Evolutionary conservation across 805 yeast genomes (phyloP).

Genomic region (Candida jianshihensis): DNA sequence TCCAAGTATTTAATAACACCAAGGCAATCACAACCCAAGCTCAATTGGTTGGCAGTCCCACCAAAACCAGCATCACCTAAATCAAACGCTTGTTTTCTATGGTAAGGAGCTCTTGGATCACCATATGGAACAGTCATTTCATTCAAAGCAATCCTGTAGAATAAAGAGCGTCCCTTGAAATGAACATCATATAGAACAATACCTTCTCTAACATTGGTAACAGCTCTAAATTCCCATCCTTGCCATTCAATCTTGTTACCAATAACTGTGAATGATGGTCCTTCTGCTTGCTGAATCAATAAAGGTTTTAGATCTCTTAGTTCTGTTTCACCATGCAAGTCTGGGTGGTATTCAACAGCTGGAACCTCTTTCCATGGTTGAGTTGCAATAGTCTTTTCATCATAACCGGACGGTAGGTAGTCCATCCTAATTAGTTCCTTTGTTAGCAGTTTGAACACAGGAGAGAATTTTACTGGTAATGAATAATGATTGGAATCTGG

Average conservation of each 20-base stretch:
- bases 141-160: conserved; percentile 65
- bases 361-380: conserved; percentile 53
- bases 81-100: conserved; percentile 83
- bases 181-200: conserved; percentile 63
- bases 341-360: conserved; percentile 69
- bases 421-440: conserved; percentile 64
- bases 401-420: conserved; percentile 65
- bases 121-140: conserved; percentile 90
- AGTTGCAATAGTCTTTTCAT: conserved; percentile 47
- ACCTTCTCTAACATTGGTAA: conserved; percentile 72
- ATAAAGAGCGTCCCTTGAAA: conserved; percentile 70
- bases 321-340: conserved; percentile 44
- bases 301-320: conserved; percentile 62
- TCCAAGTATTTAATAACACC: conserved; percentile 74
- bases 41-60: conserved; percentile 58
- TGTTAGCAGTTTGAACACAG: conserved; percentile 60
- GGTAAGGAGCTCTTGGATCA: conserved; percentile 78
- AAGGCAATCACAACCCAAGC: conserved; percentile 75
- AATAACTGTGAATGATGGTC: conserved; percentile 58
- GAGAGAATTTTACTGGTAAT: conserved; percentile 64
- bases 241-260: conserved; percentile 69
- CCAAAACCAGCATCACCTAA: conserved; percentile 85
- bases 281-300: conserved; percentile 69
- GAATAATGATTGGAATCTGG: conserved; percentile 72
- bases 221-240: conserved; percentile 75